These are phyloP conservation scores for Haemoproteus tartakovskyi DNA, from an alignment of 169 alveolate genomes.

Conservation along the genomic window DNA sequence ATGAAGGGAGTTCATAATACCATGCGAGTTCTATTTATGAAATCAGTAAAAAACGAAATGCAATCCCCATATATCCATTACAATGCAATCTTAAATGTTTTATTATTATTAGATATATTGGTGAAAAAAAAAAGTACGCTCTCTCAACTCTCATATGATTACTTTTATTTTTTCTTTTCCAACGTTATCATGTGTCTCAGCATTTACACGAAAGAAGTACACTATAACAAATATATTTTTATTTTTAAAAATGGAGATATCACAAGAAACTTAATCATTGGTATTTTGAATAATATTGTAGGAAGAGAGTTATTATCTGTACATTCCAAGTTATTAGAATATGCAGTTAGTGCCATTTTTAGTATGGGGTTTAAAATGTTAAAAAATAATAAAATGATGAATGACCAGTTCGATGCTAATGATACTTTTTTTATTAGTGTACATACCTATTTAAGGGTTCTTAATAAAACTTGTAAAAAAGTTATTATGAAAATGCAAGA, in stretches of 20 bases:
- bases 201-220: conserved; percentile 46
- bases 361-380: conserved; percentile 49
- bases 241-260: conserved; percentile 41
- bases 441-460: conserved; percentile 26
- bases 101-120: conserved; percentile 28
- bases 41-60: conserved; percentile 20
- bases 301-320: conserved; percentile 46
- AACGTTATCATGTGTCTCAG: conserved; percentile 49
- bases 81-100: conserved; percentile 37
- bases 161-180: conserved; percentile 46
- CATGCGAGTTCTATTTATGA: conserved; percentile 21
- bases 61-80: conserved; percentile 20
- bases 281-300: conserved; percentile 32
- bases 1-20: conserved; percentile 49
- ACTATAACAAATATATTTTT: conserved; percentile 25
- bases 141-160: conserved; percentile 25
- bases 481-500: conserved; percentile 39
- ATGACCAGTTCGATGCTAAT: conserved; percentile 8
- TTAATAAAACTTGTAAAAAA: conserved; percentile 45
- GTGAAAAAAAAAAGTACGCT: conserved; percentile 57
- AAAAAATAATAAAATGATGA: conserved; percentile 18
- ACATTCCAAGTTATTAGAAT: conserved; percentile 44
- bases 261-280: conserved; percentile 17
- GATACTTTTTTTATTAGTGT: conserved; percentile 21
- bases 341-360: conserved; percentile 28